Percentiles rank a stretch among this genome's conserved stretches.
phyloP scores from a whole-genome alignment of 495 filamentous ascomycete species.

The Penicillium pulvis region DNA sequence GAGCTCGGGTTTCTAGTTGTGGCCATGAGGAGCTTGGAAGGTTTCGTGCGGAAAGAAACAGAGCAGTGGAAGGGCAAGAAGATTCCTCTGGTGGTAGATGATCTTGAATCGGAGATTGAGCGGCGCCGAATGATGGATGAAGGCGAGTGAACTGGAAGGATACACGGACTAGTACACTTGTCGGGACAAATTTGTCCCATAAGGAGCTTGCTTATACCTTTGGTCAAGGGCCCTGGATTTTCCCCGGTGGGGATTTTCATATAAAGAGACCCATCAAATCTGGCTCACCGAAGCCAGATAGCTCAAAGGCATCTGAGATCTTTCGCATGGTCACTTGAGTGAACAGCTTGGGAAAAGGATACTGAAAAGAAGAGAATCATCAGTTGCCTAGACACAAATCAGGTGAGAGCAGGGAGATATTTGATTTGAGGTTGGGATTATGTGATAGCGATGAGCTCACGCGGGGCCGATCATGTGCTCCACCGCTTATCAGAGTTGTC shows the following conservation, averaged over 20 bases:
- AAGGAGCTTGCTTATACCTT: neutral
- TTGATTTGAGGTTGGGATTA: neutral
- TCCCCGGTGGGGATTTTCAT: no score
- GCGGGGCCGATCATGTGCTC: slow-evolving; percentile 39
- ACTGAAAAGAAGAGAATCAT: neutral
- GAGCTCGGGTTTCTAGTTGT: slow-evolving; percentile 93
- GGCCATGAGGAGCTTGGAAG: slow-evolving; percentile 77
- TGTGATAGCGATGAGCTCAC: slow-evolving; percentile 22
- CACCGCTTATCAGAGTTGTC: slow-evolving; percentile 32
- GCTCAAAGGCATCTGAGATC: neutral
- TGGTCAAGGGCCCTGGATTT: neutral
- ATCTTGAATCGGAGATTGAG: slow-evolving; percentile 63
- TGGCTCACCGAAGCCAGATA: neutral
- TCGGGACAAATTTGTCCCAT: neutral
- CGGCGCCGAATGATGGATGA: slow-evolving; percentile 57
- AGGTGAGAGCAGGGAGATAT: slow-evolving; percentile 7
- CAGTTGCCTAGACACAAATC: slow-evolving; percentile 2
- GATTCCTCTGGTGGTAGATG: slow-evolving; percentile 50
- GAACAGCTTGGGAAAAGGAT: neutral
- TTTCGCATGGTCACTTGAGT: neutral
- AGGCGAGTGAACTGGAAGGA: slow-evolving; percentile 40
- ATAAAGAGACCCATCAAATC: neutral
- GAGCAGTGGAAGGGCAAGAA: slow-evolving; percentile 44
- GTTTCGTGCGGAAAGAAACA: slow-evolving; percentile 61
- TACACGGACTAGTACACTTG: neutral